These are phyloP conservation scores for Ceratobasidium sp. DNA, from an alignment of 1,284 basidiomycete genomes.

Conservation along the genomic window DNA sequence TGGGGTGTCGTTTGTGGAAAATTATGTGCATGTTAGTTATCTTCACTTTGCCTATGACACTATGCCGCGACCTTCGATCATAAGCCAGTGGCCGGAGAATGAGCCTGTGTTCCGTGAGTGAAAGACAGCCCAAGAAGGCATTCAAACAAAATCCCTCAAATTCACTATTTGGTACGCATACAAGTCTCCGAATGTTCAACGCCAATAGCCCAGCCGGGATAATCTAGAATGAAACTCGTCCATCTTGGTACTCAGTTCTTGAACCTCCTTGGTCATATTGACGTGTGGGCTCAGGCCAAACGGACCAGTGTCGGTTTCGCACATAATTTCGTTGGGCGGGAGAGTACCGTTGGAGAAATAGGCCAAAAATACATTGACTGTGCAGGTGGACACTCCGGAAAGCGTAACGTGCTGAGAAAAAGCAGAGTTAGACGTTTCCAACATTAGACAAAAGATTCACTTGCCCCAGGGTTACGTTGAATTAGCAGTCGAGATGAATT, in stretches of 20 bases:
- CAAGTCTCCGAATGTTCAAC: neutral
- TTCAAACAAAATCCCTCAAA: too few species aligned
- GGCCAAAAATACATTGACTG: constrained; percentile 5
- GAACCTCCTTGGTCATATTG: constrained; percentile 5
- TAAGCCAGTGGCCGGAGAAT: neutral
- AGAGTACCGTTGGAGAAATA: constrained; percentile 3
- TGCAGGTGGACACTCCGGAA: neutral
- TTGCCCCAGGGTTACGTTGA: neutral
- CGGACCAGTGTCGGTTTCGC: constrained; percentile 15
- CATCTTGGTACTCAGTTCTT: neutral
- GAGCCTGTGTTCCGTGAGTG: neutral
- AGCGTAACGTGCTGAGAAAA: constrained; percentile 16
- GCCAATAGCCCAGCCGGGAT: neutral
- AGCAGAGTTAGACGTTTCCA: neutral
- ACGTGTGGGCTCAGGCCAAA: constrained; percentile 4
- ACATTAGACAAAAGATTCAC: neutral
- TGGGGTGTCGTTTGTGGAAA: neutral
- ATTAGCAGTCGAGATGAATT: constrained; percentile 3
- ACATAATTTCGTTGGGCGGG: constrained; percentile 1
- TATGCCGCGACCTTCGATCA: neutral
- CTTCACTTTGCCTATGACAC: constrained; percentile 22
- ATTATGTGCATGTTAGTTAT: constrained; percentile 33
- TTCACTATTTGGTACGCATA: neutral
- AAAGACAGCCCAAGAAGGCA: too few species aligned
- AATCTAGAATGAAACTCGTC: constrained; percentile 5